These are phyloP conservation scores for Cryomyces minteri DNA, from an alignment of 495 filamentous ascomycete species.

Conservation along the genomic window DNA sequence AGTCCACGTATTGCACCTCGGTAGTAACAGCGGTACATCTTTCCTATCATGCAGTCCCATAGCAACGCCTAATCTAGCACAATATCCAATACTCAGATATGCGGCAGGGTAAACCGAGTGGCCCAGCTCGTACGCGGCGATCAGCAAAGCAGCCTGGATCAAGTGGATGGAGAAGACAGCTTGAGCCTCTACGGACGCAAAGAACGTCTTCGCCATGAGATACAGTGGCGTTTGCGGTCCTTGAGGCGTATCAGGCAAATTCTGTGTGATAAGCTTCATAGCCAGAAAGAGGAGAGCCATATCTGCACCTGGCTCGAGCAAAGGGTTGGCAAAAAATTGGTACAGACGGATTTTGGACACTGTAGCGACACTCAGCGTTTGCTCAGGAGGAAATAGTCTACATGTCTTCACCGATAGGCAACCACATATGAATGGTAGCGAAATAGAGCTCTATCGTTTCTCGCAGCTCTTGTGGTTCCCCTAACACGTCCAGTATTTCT, in stretches of 20 bases:
- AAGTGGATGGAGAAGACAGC: slow-evolving; percentile 23
- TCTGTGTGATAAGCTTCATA: slow-evolving; percentile 27
- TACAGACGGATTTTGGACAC: slow-evolving; percentile 12
- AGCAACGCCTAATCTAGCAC: slow-evolving; percentile 17
- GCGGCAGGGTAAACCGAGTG: slow-evolving; percentile 23
- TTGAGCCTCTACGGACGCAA: slow-evolving; percentile 18
- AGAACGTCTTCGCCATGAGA: slow-evolving; percentile 23
- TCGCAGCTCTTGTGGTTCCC: slow-evolving; percentile 4
- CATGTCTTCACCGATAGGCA: too few species aligned
- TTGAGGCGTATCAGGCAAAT: slow-evolving; percentile 11
- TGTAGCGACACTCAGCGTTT: too few species aligned
- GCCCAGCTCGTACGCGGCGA: slow-evolving; percentile 20
- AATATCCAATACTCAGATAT: slow-evolving; percentile 16
- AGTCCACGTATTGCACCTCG: background rate
- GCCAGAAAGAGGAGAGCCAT: slow-evolving; percentile 28
- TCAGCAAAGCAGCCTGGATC: slow-evolving; percentile 20
- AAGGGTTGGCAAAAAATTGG: slow-evolving; percentile 12
- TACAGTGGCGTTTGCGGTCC: slow-evolving; percentile 22
- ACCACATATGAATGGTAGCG: slow-evolving; percentile 4
- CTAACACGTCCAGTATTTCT: slow-evolving; percentile 2
- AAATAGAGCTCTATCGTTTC: slow-evolving; percentile 8
- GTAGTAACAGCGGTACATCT: too few species aligned
- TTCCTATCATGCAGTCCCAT: slow-evolving; percentile 4
- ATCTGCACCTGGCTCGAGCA: slow-evolving; percentile 28
- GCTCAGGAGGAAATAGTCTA: too few species aligned